Conservation (phyloP, 2,329 filamentous ascomycete species). For the Penicillium sp. region DNA sequence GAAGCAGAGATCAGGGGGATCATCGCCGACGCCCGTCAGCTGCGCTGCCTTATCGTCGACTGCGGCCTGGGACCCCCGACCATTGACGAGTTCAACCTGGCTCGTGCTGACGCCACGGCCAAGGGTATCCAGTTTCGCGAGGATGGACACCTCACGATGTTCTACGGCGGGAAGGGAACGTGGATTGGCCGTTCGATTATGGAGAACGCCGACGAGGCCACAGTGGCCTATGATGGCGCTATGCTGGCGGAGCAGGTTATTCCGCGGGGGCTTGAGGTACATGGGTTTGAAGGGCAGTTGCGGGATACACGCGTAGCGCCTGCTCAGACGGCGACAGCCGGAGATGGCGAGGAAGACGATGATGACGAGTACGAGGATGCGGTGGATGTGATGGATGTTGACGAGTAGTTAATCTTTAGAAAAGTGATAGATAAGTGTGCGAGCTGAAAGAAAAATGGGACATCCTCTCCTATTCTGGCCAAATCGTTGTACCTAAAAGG, state of each 20-base stretch:
- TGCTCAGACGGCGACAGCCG: slow-evolving; percentile 9
- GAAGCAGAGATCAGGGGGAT: neutral
- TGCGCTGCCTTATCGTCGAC: neutral
- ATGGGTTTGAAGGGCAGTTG: neutral
- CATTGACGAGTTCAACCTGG: neutral
- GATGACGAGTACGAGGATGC: neutral
- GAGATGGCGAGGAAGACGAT: neutral
- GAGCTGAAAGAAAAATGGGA: too few species aligned
- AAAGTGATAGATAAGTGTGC: too few species aligned
- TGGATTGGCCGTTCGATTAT: neutral
- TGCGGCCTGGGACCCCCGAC: neutral
- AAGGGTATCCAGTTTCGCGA: neutral
- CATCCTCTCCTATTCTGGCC: too few species aligned
- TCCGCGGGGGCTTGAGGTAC: neutral
- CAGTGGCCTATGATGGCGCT: neutral
- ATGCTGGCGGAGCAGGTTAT: neutral
- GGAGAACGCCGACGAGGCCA: neutral
- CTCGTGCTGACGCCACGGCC: neutral
- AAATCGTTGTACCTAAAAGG: too few species aligned
- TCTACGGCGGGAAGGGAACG: neutral
- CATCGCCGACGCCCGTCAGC: neutral
- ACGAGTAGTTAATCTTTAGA: too few species aligned
- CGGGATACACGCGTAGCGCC: neutral
- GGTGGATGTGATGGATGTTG: too few species aligned
- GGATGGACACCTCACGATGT: neutral